phyloP scores from a whole-genome alignment of 306 rosid species.

The Sicyos baderoa region DNA sequence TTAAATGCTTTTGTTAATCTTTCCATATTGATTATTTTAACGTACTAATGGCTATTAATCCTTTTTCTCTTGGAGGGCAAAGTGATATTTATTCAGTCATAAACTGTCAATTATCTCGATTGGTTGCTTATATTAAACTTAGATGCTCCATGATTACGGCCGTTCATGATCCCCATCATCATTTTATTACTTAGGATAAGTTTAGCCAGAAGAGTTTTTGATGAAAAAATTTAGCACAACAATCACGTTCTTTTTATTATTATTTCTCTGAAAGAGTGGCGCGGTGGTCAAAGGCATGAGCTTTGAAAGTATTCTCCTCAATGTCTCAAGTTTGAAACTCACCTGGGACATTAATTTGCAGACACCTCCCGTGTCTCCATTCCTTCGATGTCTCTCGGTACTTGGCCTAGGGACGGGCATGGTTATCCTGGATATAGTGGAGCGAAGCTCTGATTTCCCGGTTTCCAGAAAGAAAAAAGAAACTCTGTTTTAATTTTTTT shows the following conservation, averaged over 20 bases:
- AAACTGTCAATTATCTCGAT: background rate
- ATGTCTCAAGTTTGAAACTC: no score
- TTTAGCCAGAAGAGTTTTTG: background rate
- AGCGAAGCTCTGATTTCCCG: no score
- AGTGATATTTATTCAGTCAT: conserved; percentile 13
- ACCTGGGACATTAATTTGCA: no score
- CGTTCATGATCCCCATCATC: background rate
- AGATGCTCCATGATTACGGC: background rate
- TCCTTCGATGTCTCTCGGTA: no score
- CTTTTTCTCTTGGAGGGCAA: background rate
- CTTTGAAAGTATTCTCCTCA: no score
- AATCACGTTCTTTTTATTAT: background rate
- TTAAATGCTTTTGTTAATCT: conserved; percentile 17
- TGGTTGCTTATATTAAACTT: background rate
- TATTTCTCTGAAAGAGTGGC: background rate
- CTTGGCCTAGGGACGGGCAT: no score
- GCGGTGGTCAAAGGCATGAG: no score
- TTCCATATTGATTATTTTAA: conserved; percentile 5
- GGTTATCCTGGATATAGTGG: no score
- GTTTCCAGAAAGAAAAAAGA: no score
- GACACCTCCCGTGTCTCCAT: no score
- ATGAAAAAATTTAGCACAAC: background rate
- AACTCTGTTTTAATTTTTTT: background rate
- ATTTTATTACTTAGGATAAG: background rate
- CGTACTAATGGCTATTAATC: conserved; percentile 16